Conservation (phyloP, 257 asterid genomes). For the Salvia hispanica region DNA sequence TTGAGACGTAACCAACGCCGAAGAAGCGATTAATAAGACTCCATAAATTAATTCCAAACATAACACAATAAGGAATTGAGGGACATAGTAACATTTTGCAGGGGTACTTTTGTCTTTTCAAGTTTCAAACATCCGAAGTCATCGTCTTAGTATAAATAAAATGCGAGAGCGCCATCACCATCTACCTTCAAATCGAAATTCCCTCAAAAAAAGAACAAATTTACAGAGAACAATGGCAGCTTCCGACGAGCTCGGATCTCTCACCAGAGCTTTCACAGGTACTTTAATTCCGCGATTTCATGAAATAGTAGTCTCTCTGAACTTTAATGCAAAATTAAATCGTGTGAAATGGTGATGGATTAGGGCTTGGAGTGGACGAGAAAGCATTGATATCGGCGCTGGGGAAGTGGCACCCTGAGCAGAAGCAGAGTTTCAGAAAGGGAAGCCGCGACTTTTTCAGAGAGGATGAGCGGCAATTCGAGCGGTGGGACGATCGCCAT, state of each 20-base stretch:
- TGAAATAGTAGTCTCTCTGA: not conserved
- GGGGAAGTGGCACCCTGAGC: constrained; percentile 68
- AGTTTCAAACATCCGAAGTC: too few species aligned
- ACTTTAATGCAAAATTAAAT: not conserved
- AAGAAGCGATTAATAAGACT: not conserved
- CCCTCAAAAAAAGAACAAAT: not conserved
- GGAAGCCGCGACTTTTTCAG: constrained; percentile 55
- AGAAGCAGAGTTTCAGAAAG: constrained; percentile 61
- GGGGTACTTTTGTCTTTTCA: constrained; percentile 39
- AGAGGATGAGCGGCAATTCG: constrained; percentile 78
- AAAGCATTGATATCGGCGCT: constrained; percentile 54
- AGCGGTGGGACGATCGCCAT: constrained; percentile 72
- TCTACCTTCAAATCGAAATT: constrained; percentile 16
- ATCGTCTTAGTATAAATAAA: constrained; percentile 24
- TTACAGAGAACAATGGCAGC: constrained; percentile 50
- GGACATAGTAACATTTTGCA: constrained; percentile 22
- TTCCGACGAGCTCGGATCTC: constrained; percentile 54
- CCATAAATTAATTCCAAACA: not conserved
- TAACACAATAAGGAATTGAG: constrained; percentile 16
- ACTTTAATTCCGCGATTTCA: not conserved
- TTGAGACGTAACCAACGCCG: constrained; percentile 9
- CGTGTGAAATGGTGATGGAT: not conserved
- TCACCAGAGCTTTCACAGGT: constrained; percentile 79
- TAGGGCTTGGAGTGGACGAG: constrained; percentile 89
- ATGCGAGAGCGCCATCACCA: constrained; percentile 13